These are phyloP conservation scores for Ogataea zsoltii DNA, from an alignment of 805 yeast genomes.

Conservation along the genomic window DNA sequence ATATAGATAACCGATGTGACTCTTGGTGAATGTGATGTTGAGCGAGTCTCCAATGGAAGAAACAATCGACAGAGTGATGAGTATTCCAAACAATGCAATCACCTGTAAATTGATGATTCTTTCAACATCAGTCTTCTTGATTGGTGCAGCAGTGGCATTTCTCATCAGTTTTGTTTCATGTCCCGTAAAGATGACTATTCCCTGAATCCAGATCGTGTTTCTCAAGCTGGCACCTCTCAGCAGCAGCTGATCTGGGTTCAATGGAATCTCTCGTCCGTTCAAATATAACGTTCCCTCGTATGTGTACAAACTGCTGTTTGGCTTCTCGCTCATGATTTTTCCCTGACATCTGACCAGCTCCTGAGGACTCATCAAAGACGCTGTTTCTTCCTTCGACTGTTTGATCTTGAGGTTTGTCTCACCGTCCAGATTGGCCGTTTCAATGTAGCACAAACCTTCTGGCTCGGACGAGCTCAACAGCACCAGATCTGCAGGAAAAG, in stretches of 20 bases:
- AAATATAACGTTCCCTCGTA: conserved; percentile 84
- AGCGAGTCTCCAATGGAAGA: conserved; percentile 89
- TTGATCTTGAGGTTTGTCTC: conserved; percentile 96
- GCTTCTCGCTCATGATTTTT: conserved; percentile 78
- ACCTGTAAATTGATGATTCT: conserved; percentile 92
- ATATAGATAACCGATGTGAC: conserved; percentile 61
- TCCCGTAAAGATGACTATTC: conserved; percentile 92
- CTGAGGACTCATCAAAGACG: conserved; percentile 64
- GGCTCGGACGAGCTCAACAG: conserved; percentile 93
- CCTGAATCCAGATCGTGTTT: conserved; percentile 94
- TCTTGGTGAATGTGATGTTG: conserved; percentile 54
- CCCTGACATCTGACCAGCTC: conserved; percentile 58
- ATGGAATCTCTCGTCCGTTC: conserved; percentile 61
- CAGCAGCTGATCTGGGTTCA: conserved; percentile 87
- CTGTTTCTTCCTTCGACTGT: conserved; percentile 80
- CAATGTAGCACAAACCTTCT: conserved; percentile 95
- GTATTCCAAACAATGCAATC: conserved; percentile 78
- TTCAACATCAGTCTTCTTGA: conserved; percentile 95
- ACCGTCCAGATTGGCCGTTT: conserved; percentile 96
- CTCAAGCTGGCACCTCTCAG: conserved; percentile 94
- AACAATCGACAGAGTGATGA: conserved; percentile 71
- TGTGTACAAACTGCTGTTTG: conserved; percentile 91
- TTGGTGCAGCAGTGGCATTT: conserved; percentile 98
- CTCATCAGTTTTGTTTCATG: conserved; percentile 98
- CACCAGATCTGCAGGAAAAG: conserved; percentile 91